phyloP scores from a whole-genome alignment of 2,329 filamentous ascomycete genomes.

The Pseudodiploospora longispora region DNA sequence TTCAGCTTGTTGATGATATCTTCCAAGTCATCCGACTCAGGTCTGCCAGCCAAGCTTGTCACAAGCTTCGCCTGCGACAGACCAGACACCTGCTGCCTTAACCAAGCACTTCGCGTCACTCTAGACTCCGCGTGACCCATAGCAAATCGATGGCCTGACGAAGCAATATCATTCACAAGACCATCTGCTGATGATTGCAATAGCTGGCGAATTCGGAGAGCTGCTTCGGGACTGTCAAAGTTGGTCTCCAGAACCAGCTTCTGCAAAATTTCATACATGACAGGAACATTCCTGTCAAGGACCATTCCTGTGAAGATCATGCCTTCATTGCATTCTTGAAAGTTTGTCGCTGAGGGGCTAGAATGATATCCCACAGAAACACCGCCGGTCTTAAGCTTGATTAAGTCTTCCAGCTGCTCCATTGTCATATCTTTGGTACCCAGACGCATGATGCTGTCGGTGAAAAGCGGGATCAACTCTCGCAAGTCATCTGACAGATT shows the following conservation, averaged over 20 bases:
- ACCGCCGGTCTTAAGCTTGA: slow-evolving; percentile 93
- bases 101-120: slow-evolving; percentile 61
- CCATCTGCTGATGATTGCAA: slow-evolving; percentile 82
- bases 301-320: slow-evolving; percentile 80
- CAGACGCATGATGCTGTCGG: slow-evolving; percentile 85
- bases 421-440: slow-evolving; percentile 82
- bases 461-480: slow-evolving; percentile 79
- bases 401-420: slow-evolving; percentile 90
- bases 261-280: slow-evolving; percentile 81
- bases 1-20: slow-evolving; percentile 80
- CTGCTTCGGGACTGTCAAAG: slow-evolving; percentile 76
- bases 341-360: slow-evolving; percentile 67
- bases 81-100: slow-evolving; percentile 82
- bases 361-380: slow-evolving; percentile 78
- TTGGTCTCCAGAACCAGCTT: slow-evolving; percentile 79
- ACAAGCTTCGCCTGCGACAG: slow-evolving; percentile 82
- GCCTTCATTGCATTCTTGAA: slow-evolving; percentile 67
- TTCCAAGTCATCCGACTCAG: slow-evolving; percentile 58
- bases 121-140: slow-evolving; percentile 75
- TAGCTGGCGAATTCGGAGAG: slow-evolving; percentile 75
- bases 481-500: slow-evolving; percentile 78
- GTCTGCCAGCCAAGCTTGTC: slow-evolving; percentile 66
- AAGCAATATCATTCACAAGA: slow-evolving; percentile 84
- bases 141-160: slow-evolving; percentile 81
- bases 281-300: slow-evolving; percentile 79